Percentiles rank a stretch among this genome's conserved stretches.
phyloP scores from a whole-genome alignment of 805 yeast genomes.

The Schwanniomyces sp. region DNA sequence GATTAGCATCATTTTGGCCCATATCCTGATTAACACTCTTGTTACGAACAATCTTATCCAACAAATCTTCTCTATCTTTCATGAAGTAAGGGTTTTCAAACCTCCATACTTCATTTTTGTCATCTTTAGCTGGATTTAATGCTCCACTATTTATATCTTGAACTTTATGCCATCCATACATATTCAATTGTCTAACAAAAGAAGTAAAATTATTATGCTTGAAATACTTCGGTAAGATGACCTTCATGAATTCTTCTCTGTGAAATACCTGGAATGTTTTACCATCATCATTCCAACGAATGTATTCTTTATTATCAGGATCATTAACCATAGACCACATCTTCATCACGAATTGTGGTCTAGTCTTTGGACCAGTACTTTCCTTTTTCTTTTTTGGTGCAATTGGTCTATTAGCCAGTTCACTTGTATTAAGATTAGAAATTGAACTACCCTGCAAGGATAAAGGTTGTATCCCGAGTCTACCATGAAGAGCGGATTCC shows the following conservation, averaged over 20 bases:
- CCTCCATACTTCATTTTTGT: slow-evolving; percentile 81
- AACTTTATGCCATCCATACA: slow-evolving; percentile 99
- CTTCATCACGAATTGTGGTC: slow-evolving; percentile 92
- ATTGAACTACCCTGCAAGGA: slow-evolving; percentile 6
- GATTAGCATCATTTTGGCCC: slow-evolving; percentile 19
- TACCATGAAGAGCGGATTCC: slow-evolving; percentile 27
- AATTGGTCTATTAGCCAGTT: background rate
- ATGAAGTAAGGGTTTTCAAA: slow-evolving; percentile 82
- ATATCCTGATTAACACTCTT: slow-evolving; percentile 33
- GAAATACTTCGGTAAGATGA: slow-evolving; percentile 85
- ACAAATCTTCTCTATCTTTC: slow-evolving; percentile 75
- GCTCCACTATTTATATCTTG: slow-evolving; percentile 87
- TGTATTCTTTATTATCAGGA: slow-evolving; percentile 61
- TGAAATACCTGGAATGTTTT: slow-evolving; percentile 79
- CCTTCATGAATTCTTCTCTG: slow-evolving; percentile 80
- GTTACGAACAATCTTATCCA: slow-evolving; percentile 84
- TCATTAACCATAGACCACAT: slow-evolving; percentile 97
- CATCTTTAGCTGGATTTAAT: slow-evolving; percentile 33
- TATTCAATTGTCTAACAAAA: slow-evolving; percentile 91
- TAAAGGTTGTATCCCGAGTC: slow-evolving; percentile 16
- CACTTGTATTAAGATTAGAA: background rate
- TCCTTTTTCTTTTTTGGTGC: slow-evolving; percentile 30
- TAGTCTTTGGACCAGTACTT: slow-evolving; percentile 44
- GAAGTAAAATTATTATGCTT: slow-evolving; percentile 94
- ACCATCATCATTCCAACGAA: slow-evolving; percentile 86